These are phyloP conservation scores for Oenanthe sinensis DNA, from an alignment of 129 eudicot species.

Conservation along the genomic window DNA sequence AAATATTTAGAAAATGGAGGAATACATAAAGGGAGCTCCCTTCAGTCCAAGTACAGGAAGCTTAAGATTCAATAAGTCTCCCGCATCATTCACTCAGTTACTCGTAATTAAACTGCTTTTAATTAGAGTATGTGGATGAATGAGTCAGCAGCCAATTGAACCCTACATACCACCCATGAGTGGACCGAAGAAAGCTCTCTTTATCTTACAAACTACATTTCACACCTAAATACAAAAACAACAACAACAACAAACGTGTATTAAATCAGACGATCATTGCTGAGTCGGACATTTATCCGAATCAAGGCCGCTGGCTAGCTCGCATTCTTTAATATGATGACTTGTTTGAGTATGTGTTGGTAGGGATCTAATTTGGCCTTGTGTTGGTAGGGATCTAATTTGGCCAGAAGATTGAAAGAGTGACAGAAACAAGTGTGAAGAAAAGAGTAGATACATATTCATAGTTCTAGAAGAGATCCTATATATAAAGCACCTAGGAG, in stretches of 20 bases:
- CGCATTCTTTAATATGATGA: not conserved
- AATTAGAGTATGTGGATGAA: constrained; percentile 73
- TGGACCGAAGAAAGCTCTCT: constrained; percentile 99
- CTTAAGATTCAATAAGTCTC: constrained; percentile 23
- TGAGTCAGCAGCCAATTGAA: constrained; percentile 98
- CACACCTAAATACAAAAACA: not conserved
- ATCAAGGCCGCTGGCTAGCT: not conserved
- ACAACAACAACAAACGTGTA: not conserved
- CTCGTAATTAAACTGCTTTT: not conserved
- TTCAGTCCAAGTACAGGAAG: constrained; percentile 33
- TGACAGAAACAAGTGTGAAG: not conserved
- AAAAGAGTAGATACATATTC: not conserved
- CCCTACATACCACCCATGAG: constrained; percentile 44
- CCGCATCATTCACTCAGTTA: constrained; percentile 31
- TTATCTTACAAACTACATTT: not conserved
- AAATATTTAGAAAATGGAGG: not conserved
- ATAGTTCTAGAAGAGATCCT: not conserved
- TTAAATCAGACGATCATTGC: not conserved
- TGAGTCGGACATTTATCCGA: not conserved
- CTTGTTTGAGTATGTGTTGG: not conserved
- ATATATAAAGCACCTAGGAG: not conserved
- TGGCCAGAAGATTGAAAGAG: not conserved
- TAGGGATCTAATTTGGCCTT: no score
- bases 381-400: not conserved
- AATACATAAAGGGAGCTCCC: constrained; percentile 25